A percentile compares a stretch with the other conserved stretches of the same genome.
Evolutionary conservation across 31 red algal genomes (phyloP).

Genomic region (Asparagopsis taxiformis): DNA sequence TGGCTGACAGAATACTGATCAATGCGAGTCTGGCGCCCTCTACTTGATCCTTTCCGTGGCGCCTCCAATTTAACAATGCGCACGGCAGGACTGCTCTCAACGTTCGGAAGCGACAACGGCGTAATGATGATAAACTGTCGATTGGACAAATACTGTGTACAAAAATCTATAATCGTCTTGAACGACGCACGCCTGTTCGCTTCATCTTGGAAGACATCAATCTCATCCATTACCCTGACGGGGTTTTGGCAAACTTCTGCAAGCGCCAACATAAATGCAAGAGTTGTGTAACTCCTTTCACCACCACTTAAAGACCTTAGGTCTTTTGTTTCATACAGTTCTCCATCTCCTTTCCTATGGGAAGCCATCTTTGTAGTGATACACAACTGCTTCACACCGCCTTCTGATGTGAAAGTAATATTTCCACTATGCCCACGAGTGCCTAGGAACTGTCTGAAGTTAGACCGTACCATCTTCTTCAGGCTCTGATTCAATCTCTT

Average conservation of each 20-base stretch:
- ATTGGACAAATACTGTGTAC: slow-evolving; percentile 45
- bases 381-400: slow-evolving; percentile 35
- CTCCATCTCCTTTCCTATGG: slow-evolving; percentile 78
- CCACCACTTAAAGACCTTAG: slow-evolving; percentile 85
- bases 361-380: slow-evolving; percentile 63
- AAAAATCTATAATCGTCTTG: slow-evolving; percentile 78
- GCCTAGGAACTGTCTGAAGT: slow-evolving; percentile 64
- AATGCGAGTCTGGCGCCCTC: slow-evolving; percentile 22
- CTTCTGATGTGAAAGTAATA: slow-evolving; percentile 42
- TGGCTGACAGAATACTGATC: slow-evolving; percentile 45
- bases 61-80: slow-evolving; percentile 43
- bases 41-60: slow-evolving; percentile 9
- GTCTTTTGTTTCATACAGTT: slow-evolving; percentile 64
- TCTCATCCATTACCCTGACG: slow-evolving; percentile 93
- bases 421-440: slow-evolving; percentile 53
- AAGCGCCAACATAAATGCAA: slow-evolving; percentile 87
- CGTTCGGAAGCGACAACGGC: slow-evolving; percentile 75
- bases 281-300: slow-evolving; percentile 88
- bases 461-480: slow-evolving; percentile 29
- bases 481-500: slow-evolving; percentile 5
- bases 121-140: slow-evolving; percentile 96
- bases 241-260: slow-evolving; percentile 89
- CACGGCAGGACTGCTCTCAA: slow-evolving; percentile 29
- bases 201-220: slow-evolving; percentile 98
- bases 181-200: slow-evolving; percentile 78